phyloP scores from a whole-genome alignment of 1,284 basidiomycete species.

The Vanrija pseudolonga region DNA sequence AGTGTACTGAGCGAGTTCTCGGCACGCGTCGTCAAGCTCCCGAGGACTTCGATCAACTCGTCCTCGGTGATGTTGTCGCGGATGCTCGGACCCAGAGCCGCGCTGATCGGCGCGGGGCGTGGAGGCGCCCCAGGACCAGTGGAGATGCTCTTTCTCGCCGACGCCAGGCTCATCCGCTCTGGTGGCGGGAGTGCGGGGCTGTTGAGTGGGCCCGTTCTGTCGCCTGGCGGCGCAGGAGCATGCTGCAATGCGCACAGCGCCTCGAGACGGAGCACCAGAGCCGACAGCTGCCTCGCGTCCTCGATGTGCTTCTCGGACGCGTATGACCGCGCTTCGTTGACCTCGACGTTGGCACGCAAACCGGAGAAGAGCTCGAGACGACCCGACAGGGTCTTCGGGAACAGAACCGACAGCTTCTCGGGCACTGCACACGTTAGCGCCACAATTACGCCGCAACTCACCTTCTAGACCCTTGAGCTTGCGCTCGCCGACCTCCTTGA shows the following conservation, averaged over 20 bases:
- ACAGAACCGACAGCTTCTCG: constrained; percentile 79
- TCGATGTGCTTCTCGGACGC: constrained; percentile 66
- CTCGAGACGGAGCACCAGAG: constrained; percentile 78
- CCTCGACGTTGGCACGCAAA: constrained; percentile 50
- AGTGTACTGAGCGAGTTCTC: constrained; percentile 73
- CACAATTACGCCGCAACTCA: constrained; percentile 10
- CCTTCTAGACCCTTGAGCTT: constrained; percentile 89
- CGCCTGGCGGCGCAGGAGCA: not conserved
- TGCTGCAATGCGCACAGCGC: constrained; percentile 63
- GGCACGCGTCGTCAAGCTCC: constrained; percentile 69
- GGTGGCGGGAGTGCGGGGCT: constrained; percentile 48
- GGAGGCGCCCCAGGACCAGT: not conserved
- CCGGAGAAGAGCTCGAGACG: constrained; percentile 62
- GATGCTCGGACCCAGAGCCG: constrained; percentile 63
- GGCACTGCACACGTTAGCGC: constrained; percentile 54
- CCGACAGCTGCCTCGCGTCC: constrained; percentile 72
- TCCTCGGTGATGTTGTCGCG: constrained; percentile 68
- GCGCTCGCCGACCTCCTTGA: constrained; percentile 73
- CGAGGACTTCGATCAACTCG: constrained; percentile 70
- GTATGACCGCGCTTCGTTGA: constrained; percentile 51
- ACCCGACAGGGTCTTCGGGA: constrained; percentile 70
- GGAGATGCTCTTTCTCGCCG: constrained; percentile 5
- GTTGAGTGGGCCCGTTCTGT: constrained; percentile 5
- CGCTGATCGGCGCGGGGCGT: constrained; percentile 2
- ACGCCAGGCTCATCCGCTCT: not conserved